Evolutionary conservation across 345 rosid species (phyloP).

Genomic region (Citrus sinensis): DVS_A1.0 CM039169.1:28423001-28423500

Average conservation of each 20-base stretch:
- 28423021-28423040: background rate
- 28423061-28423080: background rate
- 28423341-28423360: constrained; percentile 69
- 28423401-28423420: constrained; percentile 63
- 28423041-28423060: background rate
- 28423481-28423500: constrained; percentile 68
- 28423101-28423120: background rate
- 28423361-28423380: constrained; percentile 82
- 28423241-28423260: background rate
- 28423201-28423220: background rate
- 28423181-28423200: constrained; percentile 1
- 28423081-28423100: background rate
- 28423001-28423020: background rate
- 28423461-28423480: constrained; percentile 88
- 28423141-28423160: background rate
- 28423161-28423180: background rate
- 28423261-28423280: constrained; percentile 57
- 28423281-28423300: constrained; percentile 25
- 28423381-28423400: constrained; percentile 58
- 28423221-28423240: background rate
- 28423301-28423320: constrained; percentile 42
- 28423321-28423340: constrained; percentile 63
- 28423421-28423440: constrained; percentile 83
- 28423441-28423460: constrained; percentile 78
- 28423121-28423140: background rate